Evolutionary conservation across 768 basidiomycete species (phyloP).

Genomic region (Xerocomus potaroensis): DNA sequence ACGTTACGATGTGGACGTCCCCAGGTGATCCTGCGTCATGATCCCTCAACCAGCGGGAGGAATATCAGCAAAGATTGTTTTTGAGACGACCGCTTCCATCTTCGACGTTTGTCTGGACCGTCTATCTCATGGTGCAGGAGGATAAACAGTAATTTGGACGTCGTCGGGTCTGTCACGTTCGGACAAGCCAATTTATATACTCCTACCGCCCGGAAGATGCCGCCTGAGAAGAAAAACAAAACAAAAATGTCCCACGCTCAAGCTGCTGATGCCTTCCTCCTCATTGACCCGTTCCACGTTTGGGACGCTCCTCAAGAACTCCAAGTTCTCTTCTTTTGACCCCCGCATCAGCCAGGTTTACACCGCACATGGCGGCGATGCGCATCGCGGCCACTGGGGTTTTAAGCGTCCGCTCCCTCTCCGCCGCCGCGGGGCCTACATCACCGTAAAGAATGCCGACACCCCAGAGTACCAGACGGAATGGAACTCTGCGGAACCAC

Average conservation of each 20-base stretch:
- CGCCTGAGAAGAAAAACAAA: conserved; percentile 10
- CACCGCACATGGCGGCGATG: conserved; percentile 62
- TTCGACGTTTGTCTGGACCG: conserved; percentile 91
- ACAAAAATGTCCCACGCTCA: not conserved
- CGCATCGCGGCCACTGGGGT: conserved; percentile 78
- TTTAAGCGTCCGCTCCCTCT: conserved; percentile 77
- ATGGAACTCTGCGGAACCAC: conserved; percentile 64
- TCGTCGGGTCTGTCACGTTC: conserved; percentile 39
- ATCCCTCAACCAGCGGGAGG: conserved; percentile 86
- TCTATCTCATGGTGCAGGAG: conserved; percentile 54
- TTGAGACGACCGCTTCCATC: conserved; percentile 59
- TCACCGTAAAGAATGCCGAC: conserved; percentile 67
- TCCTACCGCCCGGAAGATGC: conserved; percentile 22
- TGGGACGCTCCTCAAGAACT: conserved; percentile 70
- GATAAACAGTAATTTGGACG: conserved; percentile 81
- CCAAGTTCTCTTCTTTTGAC: conserved; percentile 79
- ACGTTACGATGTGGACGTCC: conserved; percentile 66
- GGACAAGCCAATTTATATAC: conserved; percentile 27
- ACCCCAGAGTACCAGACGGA: conserved; percentile 71
- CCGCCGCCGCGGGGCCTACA: conserved; percentile 56
- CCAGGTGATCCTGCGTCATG: conserved; percentile 94
- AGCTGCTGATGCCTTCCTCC: conserved; percentile 22
- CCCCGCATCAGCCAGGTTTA: conserved; percentile 76
- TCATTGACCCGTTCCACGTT: conserved; percentile 59
- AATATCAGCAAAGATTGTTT: conserved; percentile 92